Percentiles rank a stretch among this genome's conserved stretches.
Conservation (phyloP, 306 rosid species). For the Elaeagnus macrophylla region DNA sequence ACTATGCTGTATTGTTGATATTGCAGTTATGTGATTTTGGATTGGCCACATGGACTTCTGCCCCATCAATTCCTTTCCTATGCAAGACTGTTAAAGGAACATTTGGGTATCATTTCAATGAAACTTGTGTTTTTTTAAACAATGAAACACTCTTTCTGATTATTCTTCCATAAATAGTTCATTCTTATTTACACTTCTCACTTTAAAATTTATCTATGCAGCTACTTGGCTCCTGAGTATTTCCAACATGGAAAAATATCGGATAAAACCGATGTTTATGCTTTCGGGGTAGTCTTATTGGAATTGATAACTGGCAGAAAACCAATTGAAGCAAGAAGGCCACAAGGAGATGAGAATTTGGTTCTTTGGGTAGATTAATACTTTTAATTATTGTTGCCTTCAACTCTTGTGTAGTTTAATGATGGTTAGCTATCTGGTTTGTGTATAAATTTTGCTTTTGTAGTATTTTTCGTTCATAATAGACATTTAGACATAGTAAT, state of each 20-base stretch:
- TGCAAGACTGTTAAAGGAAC: slow-evolving; percentile 98
- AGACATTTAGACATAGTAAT: too few species aligned
- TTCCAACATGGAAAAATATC: slow-evolving; percentile 97
- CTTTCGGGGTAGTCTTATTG: slow-evolving; percentile 84
- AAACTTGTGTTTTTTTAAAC: neutral
- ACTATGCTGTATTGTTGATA: slow-evolving; percentile 1
- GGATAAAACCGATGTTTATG: slow-evolving; percentile 89
- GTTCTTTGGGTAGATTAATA: slow-evolving; percentile 74
- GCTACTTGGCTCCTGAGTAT: slow-evolving; percentile 96
- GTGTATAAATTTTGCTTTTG: too few species aligned
- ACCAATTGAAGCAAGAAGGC: slow-evolving; percentile 70
- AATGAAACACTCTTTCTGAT: slow-evolving; percentile 4
- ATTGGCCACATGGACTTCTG: slow-evolving; percentile 96
- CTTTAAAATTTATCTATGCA: slow-evolving; percentile 16
- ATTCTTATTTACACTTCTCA: neutral
- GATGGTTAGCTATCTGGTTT: slow-evolving; percentile 9
- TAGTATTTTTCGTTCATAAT: too few species aligned
- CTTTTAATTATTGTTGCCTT: slow-evolving; percentile 8
- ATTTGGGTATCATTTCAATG: slow-evolving; percentile 58
- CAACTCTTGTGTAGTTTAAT: slow-evolving; percentile 3
- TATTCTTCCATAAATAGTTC: neutral
- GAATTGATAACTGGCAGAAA: slow-evolving; percentile 91
- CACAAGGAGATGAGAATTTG: slow-evolving; percentile 84
- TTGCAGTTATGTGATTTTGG: slow-evolving; percentile 89
- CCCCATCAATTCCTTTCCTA: slow-evolving; percentile 92